Percentiles rank a stretch among this genome's conserved stretches.
These are phyloP conservation scores for Backusella tarrabulga DNA, from an alignment of 192 early-diverging fungal genomes.

Conservation along the genomic window DNA sequence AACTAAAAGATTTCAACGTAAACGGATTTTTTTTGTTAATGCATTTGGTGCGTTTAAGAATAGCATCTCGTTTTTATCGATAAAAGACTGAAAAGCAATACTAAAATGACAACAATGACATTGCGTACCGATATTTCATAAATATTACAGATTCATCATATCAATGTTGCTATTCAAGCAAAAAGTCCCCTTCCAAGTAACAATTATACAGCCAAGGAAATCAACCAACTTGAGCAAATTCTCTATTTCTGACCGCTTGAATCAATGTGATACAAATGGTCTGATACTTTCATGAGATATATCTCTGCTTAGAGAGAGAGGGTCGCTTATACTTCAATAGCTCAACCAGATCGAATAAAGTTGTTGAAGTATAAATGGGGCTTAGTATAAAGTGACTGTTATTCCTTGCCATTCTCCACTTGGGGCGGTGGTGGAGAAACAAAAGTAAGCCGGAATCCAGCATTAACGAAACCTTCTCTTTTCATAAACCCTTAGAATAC, in stretches of 20 bases:
- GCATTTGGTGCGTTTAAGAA: neutral
- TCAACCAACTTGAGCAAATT: too few relatives aligned
- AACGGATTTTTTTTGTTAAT: neutral
- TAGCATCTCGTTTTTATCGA: neutral
- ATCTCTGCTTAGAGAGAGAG: too few relatives aligned
- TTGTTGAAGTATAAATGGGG: neutral
- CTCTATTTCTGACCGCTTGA: too few relatives aligned
- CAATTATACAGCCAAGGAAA: too few relatives aligned
- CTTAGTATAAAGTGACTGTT: neutral
- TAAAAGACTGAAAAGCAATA: neutral
- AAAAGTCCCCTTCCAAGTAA: too few relatives aligned
- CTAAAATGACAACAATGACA: neutral
- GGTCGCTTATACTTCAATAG: too few relatives aligned
- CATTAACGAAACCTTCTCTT: conserved; percentile 1
- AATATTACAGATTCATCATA: neutral
- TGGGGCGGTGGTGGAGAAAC: neutral
- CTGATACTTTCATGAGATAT: too few relatives aligned
- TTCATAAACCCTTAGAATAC: conserved; percentile 9
- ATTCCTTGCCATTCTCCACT: neutral
- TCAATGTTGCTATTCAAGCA: neutral
- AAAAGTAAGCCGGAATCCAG: neutral
- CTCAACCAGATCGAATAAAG: too few relatives aligned
- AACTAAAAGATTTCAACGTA: neutral
- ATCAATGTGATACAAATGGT: too few relatives aligned
- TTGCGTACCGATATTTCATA: neutral